Evolutionary conservation across 352 stramenopile genomes (phyloP).

Genomic region (Phytophthora citricola): DNA sequence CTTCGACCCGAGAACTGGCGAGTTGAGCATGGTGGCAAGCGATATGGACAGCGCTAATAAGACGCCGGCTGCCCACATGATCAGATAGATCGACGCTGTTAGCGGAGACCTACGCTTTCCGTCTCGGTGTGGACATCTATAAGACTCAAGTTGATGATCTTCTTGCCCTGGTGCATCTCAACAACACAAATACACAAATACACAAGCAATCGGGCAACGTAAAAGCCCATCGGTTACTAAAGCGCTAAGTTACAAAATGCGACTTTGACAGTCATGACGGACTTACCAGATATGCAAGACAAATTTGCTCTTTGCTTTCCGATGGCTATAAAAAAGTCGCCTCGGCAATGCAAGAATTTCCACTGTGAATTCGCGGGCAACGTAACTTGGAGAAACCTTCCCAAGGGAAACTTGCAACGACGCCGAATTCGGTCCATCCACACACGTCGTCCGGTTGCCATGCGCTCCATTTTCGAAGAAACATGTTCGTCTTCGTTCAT

Average conservation of each 20-base stretch:
- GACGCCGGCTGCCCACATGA: conserved; percentile 27
- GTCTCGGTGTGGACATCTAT: conserved; percentile 25
- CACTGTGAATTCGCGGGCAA: conserved; percentile 8
- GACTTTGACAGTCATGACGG: conserved; percentile 9
- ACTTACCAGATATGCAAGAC: conserved; percentile 10
- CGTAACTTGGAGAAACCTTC: background rate
- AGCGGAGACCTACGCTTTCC: conserved; percentile 28
- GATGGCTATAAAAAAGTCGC: conserved; percentile 1
- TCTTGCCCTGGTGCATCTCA: background rate
- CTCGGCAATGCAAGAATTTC: conserved; percentile 16
- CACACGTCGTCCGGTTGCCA: conserved; percentile 16
- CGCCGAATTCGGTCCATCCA: conserved; percentile 22
- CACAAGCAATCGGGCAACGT: background rate
- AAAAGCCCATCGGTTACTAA: background rate
- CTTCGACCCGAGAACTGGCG: conserved; percentile 19
- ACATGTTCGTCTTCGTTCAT: background rate
- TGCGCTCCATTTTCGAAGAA: conserved; percentile 32
- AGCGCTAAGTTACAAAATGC: conserved; percentile 5
- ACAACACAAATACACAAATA: background rate
- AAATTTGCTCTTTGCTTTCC: conserved; percentile 13
- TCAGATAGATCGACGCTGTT: conserved; percentile 8
- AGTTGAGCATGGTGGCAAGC: conserved; percentile 27
- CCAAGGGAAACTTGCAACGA: conserved; percentile 13
- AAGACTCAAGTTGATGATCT: background rate
- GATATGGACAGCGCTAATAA: conserved; percentile 34